These are phyloP conservation scores for Mortierella sp. DNA, from an alignment of 371 early-diverging fungal species.

Conservation along the genomic window DNA sequence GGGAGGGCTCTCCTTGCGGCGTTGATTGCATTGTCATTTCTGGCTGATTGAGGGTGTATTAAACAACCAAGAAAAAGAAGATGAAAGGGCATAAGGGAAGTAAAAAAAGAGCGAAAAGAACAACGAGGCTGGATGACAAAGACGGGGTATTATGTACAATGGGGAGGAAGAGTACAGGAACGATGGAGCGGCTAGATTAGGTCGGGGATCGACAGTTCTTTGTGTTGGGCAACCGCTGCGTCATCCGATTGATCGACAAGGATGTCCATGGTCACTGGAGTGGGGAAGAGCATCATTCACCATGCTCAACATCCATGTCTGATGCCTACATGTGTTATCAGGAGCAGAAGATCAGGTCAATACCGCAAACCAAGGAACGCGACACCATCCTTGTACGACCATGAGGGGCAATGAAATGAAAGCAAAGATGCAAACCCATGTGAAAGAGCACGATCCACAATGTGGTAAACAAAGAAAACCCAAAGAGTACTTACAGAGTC, in stretches of 20 bases:
- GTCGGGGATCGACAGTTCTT: background rate
- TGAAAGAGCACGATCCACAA: conserved; percentile 29
- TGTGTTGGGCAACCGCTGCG: too few relatives aligned
- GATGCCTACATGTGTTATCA: conserved; percentile 29
- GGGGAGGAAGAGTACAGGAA: background rate
- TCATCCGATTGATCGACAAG: background rate
- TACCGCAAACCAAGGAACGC: too few relatives aligned
- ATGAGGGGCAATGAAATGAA: conserved; percentile 10
- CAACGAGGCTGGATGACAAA: background rate
- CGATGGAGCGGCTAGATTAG: background rate
- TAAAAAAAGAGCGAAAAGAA: background rate
- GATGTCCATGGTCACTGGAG: background rate
- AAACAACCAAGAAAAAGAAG: too few relatives aligned
- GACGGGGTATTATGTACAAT: conserved; percentile 14
- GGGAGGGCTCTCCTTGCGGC: too few relatives aligned
- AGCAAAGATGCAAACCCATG: conserved; percentile 22
- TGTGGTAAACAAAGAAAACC: conserved; percentile 4
- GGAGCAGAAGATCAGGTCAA: too few relatives aligned
- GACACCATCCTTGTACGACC: conserved; percentile 21
- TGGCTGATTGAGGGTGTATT: too few relatives aligned
- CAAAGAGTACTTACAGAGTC: conserved; percentile 31
- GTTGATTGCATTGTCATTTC: too few relatives aligned
- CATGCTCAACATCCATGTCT: conserved; percentile 46
- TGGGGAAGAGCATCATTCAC: conserved; percentile 15
- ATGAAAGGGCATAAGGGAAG: too few relatives aligned